phyloP scores from a whole-genome alignment of 73 alveolate genomes.

The Paramecium primaurelia region DNA sequence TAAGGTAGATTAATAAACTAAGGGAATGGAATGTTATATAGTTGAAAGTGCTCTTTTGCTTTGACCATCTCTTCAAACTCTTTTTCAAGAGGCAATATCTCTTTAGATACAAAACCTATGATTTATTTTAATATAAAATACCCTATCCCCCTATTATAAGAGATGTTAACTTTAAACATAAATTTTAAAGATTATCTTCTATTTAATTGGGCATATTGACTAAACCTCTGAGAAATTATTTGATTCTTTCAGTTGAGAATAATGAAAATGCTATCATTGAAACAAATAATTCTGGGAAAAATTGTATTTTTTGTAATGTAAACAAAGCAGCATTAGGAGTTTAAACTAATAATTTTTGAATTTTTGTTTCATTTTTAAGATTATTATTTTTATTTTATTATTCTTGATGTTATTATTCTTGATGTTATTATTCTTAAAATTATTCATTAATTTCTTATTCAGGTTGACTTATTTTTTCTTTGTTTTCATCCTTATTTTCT shows the following conservation, averaged over 20 bases:
- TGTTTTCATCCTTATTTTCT: not conserved
- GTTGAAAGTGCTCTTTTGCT: not conserved
- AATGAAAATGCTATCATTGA: not conserved
- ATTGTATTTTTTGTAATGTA: not conserved
- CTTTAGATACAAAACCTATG: not conserved
- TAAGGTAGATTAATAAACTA: not conserved
- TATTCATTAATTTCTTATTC: not conserved
- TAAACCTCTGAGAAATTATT: not conserved
- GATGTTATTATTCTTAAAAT: not conserved
- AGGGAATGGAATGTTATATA: not conserved
- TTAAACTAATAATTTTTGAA: not conserved
- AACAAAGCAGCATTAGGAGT: conserved; percentile 12
- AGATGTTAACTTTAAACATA: not conserved
- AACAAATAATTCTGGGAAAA: conserved; percentile 7
- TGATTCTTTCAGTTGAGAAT: not conserved
- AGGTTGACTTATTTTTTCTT: not conserved
- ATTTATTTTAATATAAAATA: not conserved
- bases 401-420: not conserved
- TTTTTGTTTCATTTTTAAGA: not conserved
- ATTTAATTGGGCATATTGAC: not conserved
- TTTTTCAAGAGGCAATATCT: not conserved
- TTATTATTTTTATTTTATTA: not conserved
- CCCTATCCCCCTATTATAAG: not conserved
- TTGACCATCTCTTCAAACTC: not conserved
- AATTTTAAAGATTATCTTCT: not conserved